Percentiles rank a stretch among this genome's conserved stretches.
Evolutionary conservation across 2,329 filamentous ascomycete species (phyloP).

Genomic region (Fonsecaea pugnacius): DNA sequence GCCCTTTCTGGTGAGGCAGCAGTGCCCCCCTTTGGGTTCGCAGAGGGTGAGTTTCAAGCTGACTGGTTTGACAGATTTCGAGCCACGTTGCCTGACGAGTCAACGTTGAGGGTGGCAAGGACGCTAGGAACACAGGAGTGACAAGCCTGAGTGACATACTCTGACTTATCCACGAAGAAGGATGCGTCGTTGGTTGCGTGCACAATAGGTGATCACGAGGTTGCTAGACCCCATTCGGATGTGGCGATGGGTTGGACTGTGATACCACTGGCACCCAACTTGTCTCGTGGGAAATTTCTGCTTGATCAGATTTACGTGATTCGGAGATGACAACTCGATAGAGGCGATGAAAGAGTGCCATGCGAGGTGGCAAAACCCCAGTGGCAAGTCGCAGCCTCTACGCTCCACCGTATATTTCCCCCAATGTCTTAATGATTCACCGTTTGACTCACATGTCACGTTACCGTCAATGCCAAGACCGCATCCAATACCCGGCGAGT

Average conservation of each 20-base stretch:
- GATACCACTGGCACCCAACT: constrained; percentile 1
- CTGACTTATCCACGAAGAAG: background rate
- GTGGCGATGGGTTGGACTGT: constrained; percentile 10
- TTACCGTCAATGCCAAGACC: background rate
- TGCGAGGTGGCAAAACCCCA: background rate
- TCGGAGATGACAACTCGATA: background rate
- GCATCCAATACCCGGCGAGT: background rate
- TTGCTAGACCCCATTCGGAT: constrained; percentile 13
- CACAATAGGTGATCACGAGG: constrained; percentile 24
- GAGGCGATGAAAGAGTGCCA: background rate
- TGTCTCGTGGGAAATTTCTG: background rate
- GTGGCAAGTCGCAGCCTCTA: background rate
- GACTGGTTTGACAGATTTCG: constrained; percentile 23
- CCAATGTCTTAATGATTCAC: background rate
- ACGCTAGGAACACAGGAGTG: constrained; percentile 1
- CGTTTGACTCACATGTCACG: background rate
- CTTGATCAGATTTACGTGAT: constrained; percentile 8
- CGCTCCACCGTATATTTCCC: background rate
- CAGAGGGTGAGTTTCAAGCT: constrained; percentile 13
- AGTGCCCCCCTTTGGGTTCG: constrained; percentile 13
- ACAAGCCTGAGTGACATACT: constrained; percentile 1
- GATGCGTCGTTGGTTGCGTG: background rate
- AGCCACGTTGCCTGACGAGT: constrained; percentile 33
- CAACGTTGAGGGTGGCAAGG: constrained; percentile 26
- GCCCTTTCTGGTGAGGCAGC: constrained; percentile 20